Evolutionary conservation across 2,329 filamentous ascomycete species (phyloP), one percentile per base, ranked within the genome.

Genomic region (Paramyrothecium sp.): DNA sequence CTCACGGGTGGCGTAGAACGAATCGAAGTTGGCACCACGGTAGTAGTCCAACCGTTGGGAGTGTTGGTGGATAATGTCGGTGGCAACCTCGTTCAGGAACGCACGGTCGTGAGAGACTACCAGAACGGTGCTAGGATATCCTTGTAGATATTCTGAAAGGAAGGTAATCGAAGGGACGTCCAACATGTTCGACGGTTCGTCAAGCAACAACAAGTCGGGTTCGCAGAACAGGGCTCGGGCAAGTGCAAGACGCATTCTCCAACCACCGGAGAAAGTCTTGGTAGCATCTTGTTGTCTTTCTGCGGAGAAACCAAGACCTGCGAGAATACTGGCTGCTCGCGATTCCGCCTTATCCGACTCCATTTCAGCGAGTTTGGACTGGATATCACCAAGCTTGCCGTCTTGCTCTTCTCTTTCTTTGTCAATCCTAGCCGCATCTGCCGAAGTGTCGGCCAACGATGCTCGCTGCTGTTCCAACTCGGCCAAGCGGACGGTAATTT

Each of bases 171-270:
- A 98, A n/a, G 95, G 95, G 57, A 99, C 95, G 77, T 98, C 95
- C 91, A 99, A 92, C 94, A 98, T 98, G 87, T 98, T 98, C 56
- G 94, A 98, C 78, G 95, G 95, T 87, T 99, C 95, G 80, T 99
- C 95, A 66, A 99, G 92, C 73, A 99, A 84, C 58, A 99, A 79
- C 54, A 99, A 81, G 76, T 99, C 95, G 48, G 95, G 95, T 73
- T 99, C 95, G 78, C 95, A 99, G 81, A 99, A 99, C 38, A 99
- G 85, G 16, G 95, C 95, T 83, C 95, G 84, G 13, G 95, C 95
- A 61, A 99, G 83, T 16, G 95, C 95, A 69, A 99, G 79, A 81
- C 95, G 89, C 95, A 99, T 99, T 76, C 95, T 88, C 95, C 95
- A 99, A 89, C 95, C 95, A 83, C 95, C 95, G 54, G 95, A 99